Evolutionary conservation across 75 land plant genomes (phyloP), one percentile per base, ranked within the genome.

Genomic region (Gnetum montanum): DNA sequence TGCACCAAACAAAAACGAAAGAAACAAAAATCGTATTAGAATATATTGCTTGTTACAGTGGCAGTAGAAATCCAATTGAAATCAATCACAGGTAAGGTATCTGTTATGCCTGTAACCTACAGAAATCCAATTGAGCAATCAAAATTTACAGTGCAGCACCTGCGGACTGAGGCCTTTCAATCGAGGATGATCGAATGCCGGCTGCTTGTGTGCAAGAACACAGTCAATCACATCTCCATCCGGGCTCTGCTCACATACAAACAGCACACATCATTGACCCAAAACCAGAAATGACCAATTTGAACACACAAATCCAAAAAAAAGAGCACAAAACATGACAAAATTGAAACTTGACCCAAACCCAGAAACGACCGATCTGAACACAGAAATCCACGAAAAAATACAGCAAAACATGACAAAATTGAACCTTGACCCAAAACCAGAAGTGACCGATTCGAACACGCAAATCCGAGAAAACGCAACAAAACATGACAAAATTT

Each of bases 141-240:
- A 6, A 10, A 30, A 22, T 2, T 30, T 31, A 2, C 27, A 46
- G 25, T 6, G 15, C 60, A 31, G 67, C n/a, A 78, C 94, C 94
- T 69, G 31, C 37, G 90, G 76, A 3, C 43, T 72, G 24, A 75
- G 77, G 11, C 85, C 80, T 64, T 52, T 71, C 18, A 88, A 63
- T 46, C 56, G 49, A 34, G 94, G 90, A 61, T 88, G 94, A 72
- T 88, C 90, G 65, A 88, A 85, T 20, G 94, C 90, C n/a, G 94
- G 94, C 71, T 88, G 94, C 1, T 71, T 69, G 48, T 72, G 70
- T 40, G 69, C 57, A 4, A 43, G 53, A 44, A 88, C 80, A 56
- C 94, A 88, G 27, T 88, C 94, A 22, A 88, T 88, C 8, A 81
- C 18, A 58, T 88, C 94, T 29, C 94, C 91, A 57, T 88, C 94